phyloP scores from a whole-genome alignment of 2,329 filamentous ascomycete genomes.

The Aureobasidium sp. region DNA sequence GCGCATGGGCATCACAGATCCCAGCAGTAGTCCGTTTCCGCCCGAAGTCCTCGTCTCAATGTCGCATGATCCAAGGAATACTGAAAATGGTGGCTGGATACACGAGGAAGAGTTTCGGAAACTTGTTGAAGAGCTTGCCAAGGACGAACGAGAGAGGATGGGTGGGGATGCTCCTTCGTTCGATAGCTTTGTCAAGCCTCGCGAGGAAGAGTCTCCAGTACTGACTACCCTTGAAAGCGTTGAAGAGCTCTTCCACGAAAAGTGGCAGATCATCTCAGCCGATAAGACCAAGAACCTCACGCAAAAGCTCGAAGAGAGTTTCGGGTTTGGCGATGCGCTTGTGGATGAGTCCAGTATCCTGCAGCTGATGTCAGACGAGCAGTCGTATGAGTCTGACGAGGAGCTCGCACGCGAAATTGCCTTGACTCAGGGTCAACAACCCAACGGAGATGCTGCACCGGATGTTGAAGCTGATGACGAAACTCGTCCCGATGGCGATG shows the following conservation, averaged over 20 bases:
- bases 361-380: constrained; percentile 35
- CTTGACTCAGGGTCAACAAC: constrained; percentile 23
- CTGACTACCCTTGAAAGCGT: constrained; percentile 75
- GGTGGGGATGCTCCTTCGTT: constrained; percentile 43
- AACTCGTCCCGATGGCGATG: constrained; percentile 10
- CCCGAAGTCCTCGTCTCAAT: constrained; percentile 77
- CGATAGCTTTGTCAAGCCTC: constrained; percentile 50
- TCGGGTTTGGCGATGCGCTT: constrained; percentile 29
- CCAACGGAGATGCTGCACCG: not conserved
- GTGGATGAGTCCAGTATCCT: constrained; percentile 57
- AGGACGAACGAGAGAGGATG: constrained; percentile 49
- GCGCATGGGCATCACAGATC: constrained; percentile 54
- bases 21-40: constrained; percentile 67
- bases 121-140: constrained; percentile 54
- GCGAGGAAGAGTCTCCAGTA: constrained; percentile 43
- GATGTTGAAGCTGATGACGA: constrained; percentile 10
- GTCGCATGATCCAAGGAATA: constrained; percentile 70
- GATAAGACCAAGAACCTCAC: not conserved
- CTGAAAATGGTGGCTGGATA: constrained; percentile 74
- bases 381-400: constrained; percentile 36
- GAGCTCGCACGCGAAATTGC: constrained; percentile 28
- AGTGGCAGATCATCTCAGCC: constrained; percentile 31
- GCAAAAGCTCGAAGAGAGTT: not conserved
- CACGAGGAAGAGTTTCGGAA: constrained; percentile 77
- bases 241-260: constrained; percentile 72